phyloP scores from a whole-genome alignment of 2,329 filamentous ascomycete species.

The Neofusicoccum ribis region DNA sequence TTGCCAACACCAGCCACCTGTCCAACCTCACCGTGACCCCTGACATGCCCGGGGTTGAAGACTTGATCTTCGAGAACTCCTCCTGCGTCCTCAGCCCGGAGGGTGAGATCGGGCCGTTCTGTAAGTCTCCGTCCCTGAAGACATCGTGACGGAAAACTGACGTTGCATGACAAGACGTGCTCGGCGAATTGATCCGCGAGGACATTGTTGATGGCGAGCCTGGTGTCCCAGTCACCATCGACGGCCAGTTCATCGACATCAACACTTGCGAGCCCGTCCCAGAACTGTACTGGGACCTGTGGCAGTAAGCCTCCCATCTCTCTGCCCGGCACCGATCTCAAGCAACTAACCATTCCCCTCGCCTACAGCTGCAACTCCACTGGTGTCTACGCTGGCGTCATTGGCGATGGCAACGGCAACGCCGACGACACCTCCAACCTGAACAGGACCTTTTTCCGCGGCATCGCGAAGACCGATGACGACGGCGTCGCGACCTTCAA shows the following conservation, averaged over 20 bases:
- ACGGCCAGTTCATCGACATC: conserved; percentile 57
- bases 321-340: not conserved
- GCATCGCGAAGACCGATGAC: conserved; percentile 47
- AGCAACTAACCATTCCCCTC: not conserved
- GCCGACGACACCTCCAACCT: conserved; percentile 33
- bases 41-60: conserved; percentile 12
- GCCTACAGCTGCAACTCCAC: conserved; percentile 38
- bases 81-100: conserved; percentile 37
- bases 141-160: not conserved
- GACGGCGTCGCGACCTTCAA: conserved; percentile 53
- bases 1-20: conserved; percentile 11
- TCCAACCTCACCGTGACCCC: not conserved
- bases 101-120: conserved; percentile 33
- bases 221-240: conserved; percentile 52
- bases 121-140: not conserved
- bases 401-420: conserved; percentile 45
- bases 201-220: conserved; percentile 51
- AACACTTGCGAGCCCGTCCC: conserved; percentile 55
- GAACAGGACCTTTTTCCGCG: conserved; percentile 46
- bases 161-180: conserved; percentile 35
- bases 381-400: conserved; percentile 46
- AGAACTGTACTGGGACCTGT: conserved; percentile 53
- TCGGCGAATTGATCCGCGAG: conserved; percentile 52
- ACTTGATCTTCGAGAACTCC: conserved; percentile 34
- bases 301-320: conserved; percentile 35